These are phyloP conservation scores for Penicillium psychrofluorescens DNA, from an alignment of 495 filamentous ascomycete genomes.

Conservation along the genomic window DNA sequence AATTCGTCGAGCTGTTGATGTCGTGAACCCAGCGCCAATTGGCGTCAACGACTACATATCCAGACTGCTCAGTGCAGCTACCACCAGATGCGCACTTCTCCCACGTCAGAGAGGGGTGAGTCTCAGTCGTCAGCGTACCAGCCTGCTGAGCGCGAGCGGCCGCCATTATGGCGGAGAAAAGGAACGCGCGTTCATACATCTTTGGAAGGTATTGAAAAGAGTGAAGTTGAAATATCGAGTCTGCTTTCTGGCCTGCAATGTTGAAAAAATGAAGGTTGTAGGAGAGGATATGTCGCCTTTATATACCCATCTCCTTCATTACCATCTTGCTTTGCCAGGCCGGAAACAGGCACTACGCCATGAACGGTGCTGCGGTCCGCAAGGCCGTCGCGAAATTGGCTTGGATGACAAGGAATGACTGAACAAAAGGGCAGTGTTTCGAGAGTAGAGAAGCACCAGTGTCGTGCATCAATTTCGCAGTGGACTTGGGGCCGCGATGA, in stretches of 20 bases:
- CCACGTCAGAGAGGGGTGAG: constrained; percentile 52
- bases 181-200: constrained; percentile 28
- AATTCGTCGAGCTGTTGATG: constrained; percentile 48
- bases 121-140: constrained; percentile 49
- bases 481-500: constrained; percentile 10
- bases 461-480: constrained; percentile 13
- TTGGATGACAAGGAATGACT: constrained; percentile 9
- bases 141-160: constrained; percentile 43
- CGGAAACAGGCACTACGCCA: constrained; percentile 1
- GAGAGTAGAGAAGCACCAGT: constrained; percentile 11
- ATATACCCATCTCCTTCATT: constrained; percentile 10
- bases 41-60: constrained; percentile 55
- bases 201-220: constrained; percentile 4
- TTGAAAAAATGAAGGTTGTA: too few relatives aligned
- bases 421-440: constrained; percentile 6
- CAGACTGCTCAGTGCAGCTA: constrained; percentile 44
- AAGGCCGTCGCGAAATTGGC: constrained; percentile 17
- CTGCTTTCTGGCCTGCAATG: constrained; percentile 24
- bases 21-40: constrained; percentile 60
- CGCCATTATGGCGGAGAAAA: constrained; percentile 19
- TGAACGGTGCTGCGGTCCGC: constrained; percentile 17
- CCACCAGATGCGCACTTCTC: constrained; percentile 44
- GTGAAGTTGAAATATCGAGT: constrained; percentile 5
- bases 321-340: not conserved
- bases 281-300: constrained; percentile 3